Evolutionary conservation across 1,284 basidiomycete species (phyloP).

Genomic region (Heliocybe sulcata): DNA sequence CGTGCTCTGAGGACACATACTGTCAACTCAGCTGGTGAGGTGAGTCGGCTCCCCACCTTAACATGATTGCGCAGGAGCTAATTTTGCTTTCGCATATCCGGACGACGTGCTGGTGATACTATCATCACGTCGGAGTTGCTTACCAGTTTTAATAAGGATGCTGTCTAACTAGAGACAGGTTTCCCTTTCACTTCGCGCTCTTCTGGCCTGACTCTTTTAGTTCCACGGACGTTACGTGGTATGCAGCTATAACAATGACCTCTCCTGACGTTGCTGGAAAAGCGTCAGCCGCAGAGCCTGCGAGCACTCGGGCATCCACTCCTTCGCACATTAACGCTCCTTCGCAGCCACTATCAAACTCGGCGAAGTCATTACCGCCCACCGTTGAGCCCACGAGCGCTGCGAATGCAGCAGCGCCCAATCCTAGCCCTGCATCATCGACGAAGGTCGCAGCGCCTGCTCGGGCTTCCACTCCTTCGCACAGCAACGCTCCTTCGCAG

Average conservation of each 20-base stretch:
- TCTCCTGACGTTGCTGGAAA: neutral
- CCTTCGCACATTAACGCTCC: neutral
- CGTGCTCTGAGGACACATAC: neutral
- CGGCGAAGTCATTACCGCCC: too few relatives aligned
- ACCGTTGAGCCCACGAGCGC: too few relatives aligned
- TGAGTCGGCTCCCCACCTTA: neutral
- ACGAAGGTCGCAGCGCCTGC: neutral
- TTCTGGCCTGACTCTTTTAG: too few relatives aligned
- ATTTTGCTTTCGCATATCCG: neutral
- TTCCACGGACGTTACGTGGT: neutral
- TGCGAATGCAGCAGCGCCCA: neutral
- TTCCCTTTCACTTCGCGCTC: too few relatives aligned
- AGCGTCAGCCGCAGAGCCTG: neutral
- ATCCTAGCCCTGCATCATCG: neutral
- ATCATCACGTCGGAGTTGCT: too few relatives aligned
- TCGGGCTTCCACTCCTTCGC: neutral
- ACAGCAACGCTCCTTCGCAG: neutral
- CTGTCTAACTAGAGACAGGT: too few relatives aligned
- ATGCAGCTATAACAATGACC: neutral
- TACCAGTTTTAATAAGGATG: too few relatives aligned
- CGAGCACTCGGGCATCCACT: neutral
- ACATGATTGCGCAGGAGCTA: neutral
- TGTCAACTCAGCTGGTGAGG: neutral
- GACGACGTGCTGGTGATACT: neutral
- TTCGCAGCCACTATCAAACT: neutral